Percentiles rank a stretch among this genome's conserved stretches.
Evolutionary conservation across 140 eudicot species (phyloP).

Genomic region (Flaveria floridana): DNA sequence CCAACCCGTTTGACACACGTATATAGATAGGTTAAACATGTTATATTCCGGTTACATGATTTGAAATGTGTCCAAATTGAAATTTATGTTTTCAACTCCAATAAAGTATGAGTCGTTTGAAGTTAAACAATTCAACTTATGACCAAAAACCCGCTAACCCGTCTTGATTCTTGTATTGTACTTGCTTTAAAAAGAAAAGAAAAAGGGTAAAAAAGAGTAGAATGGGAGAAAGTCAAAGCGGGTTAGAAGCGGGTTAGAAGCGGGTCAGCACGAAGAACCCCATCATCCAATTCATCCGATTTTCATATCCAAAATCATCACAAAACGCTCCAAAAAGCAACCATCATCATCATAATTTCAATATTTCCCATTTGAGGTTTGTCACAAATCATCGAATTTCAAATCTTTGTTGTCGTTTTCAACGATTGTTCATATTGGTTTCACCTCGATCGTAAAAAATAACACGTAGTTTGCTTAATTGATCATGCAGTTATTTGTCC

Average conservation of each 20-base stretch:
- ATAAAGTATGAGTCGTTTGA: background rate
- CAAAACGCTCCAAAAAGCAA: background rate
- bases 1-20: too few species aligned
- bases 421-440: constrained; percentile 14
- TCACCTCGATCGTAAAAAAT: too few species aligned
- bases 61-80: background rate
- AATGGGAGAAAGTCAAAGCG: constrained; percentile 17
- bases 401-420: constrained; percentile 15
- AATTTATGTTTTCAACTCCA: background rate
- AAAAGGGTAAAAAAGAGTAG: too few species aligned
- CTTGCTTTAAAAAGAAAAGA: too few species aligned
- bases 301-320: constrained; percentile 24
- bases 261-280: constrained; percentile 30
- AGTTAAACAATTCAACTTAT: too few species aligned
- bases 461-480: background rate
- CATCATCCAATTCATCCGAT: background rate
- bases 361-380: constrained; percentile 22
- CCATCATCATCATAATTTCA: background rate
- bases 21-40: background rate
- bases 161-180: too few species aligned
- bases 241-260: constrained; percentile 24
- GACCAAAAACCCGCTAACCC: too few species aligned
- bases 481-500: background rate
- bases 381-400: constrained; percentile 24
- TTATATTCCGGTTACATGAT: background rate